Evolutionary conservation across 345 rosid genomes (phyloP).

Genomic region (Salix suchowensis): DNA sequence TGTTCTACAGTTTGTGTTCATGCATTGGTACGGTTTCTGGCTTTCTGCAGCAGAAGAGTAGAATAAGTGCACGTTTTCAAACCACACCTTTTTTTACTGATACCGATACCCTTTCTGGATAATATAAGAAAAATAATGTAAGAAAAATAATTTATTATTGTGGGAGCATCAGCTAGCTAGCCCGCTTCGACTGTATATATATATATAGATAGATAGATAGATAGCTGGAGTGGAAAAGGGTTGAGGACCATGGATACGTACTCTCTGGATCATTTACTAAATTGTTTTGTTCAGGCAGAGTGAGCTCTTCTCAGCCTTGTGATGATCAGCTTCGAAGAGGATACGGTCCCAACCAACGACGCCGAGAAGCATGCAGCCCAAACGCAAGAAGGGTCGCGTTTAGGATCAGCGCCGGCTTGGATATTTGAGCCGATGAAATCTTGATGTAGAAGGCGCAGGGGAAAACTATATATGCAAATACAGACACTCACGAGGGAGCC

Average conservation of each 20-base stretch:
- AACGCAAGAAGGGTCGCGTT: slow-evolving; percentile 46
- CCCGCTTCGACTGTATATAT: neutral
- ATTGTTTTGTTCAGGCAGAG: neutral
- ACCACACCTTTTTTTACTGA: too few species aligned
- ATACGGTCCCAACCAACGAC: slow-evolving; percentile 55
- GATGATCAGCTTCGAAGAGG: slow-evolving; percentile 39
- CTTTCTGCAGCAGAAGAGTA: neutral
- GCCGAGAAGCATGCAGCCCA: slow-evolving; percentile 45
- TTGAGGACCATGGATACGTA: neutral
- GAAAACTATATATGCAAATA: slow-evolving; percentile 38
- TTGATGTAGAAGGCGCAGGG: slow-evolving; percentile 64
- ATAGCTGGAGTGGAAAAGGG: neutral
- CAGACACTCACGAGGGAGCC: slow-evolving; percentile 62
- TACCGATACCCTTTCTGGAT: neutral
- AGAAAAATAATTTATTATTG: neutral
- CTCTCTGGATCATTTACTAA: neutral
- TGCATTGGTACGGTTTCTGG: neutral
- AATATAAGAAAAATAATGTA: neutral
- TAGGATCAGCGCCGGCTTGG: slow-evolving; percentile 26
- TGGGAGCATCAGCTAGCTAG: neutral
- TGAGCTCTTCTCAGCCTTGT: slow-evolving; percentile 22
- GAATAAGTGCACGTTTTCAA: neutral
- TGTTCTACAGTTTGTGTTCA: neutral
- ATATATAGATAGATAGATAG: neutral
- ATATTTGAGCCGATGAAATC: slow-evolving; percentile 46